phyloP scores from a whole-genome alignment of 2,329 filamentous ascomycete species.

The Trichoderma oligosporum region DNA sequence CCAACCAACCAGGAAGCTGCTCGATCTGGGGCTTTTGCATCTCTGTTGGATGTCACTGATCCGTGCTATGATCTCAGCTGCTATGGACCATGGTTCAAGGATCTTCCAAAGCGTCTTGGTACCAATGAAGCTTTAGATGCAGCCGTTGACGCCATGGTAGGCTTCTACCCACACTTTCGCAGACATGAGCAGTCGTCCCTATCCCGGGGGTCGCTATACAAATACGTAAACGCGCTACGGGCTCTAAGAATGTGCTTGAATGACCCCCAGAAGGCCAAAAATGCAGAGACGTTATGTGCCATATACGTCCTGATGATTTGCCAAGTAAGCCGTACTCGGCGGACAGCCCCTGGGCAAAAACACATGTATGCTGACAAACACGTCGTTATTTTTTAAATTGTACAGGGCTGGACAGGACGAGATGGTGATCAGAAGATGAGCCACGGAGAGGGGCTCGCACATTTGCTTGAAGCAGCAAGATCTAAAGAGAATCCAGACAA shows the following conservation, averaged over 20 bases:
- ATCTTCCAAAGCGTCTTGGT: slow-evolving; percentile 45
- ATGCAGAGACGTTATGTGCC: slow-evolving; percentile 35
- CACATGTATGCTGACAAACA: not conserved
- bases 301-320: slow-evolving; percentile 38
- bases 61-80: slow-evolving; percentile 45
- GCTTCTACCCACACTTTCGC: slow-evolving; percentile 26
- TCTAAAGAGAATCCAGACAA: slow-evolving; percentile 26
- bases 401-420: slow-evolving; percentile 32
- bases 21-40: slow-evolving; percentile 27
- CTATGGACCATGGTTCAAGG: slow-evolving; percentile 44
- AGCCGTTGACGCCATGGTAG: slow-evolving; percentile 31
- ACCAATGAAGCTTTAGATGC: slow-evolving; percentile 44
- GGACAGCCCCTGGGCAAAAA: not conserved
- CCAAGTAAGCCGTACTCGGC: slow-evolving; percentile 28
- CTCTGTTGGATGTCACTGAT: slow-evolving; percentile 38
- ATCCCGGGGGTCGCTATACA: slow-evolving; percentile 23
- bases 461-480: slow-evolving; percentile 30
- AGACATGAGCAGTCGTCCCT: slow-evolving; percentile 23
- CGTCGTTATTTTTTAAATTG: not conserved
- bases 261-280: slow-evolving; percentile 28
- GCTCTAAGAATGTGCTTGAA: slow-evolving; percentile 28
- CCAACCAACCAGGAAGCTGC: slow-evolving; percentile 29
- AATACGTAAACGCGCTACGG: slow-evolving; percentile 33
- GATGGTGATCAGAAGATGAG: slow-evolving; percentile 26
- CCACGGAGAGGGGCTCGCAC: slow-evolving; percentile 34